Conservation (phyloP, 768 basidiomycete species). For the Tricholoma flavovirens region DNA sequence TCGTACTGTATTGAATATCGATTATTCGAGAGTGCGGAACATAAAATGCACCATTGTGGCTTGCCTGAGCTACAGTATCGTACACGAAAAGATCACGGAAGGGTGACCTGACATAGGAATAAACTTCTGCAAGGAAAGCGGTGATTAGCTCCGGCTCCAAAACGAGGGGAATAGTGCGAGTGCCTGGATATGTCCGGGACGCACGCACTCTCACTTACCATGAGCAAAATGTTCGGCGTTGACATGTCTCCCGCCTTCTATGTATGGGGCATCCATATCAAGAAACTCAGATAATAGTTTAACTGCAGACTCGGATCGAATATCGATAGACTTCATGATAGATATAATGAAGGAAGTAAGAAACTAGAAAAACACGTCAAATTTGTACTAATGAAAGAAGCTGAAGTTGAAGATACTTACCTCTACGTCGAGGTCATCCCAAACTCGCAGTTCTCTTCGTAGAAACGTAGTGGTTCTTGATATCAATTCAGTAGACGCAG, state of each 20-base stretch:
- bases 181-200: not conserved
- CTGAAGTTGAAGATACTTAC: conserved; percentile 31
- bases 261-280: conserved; percentile 63
- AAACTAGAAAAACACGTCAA: conserved; percentile 47
- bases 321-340: conserved; percentile 88
- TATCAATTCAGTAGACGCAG: conserved; percentile 68
- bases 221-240: conserved; percentile 95
- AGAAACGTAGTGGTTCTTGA: conserved; percentile 76
- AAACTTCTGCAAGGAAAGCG: conserved; percentile 56
- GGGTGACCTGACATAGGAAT: conserved; percentile 83
- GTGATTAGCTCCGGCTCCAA: not conserved
- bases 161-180: not conserved
- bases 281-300: conserved; percentile 84
- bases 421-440: conserved; percentile 88
- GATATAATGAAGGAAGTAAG: conserved; percentile 85
- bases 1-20: conserved; percentile 47
- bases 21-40: conserved; percentile 9
- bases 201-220: conserved; percentile 42
- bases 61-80: conserved; percentile 77
- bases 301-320: conserved; percentile 84
- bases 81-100: conserved; percentile 80
- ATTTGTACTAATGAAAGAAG: conserved; percentile 1
- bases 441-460: conserved; percentile 81
- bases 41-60: conserved; percentile 6
- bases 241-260: conserved; percentile 47